Evolutionary conservation across 805 yeast species (phyloP), one percentile per base, ranked within the genome.

Genomic region (Lipomyces anomalus): DNA sequence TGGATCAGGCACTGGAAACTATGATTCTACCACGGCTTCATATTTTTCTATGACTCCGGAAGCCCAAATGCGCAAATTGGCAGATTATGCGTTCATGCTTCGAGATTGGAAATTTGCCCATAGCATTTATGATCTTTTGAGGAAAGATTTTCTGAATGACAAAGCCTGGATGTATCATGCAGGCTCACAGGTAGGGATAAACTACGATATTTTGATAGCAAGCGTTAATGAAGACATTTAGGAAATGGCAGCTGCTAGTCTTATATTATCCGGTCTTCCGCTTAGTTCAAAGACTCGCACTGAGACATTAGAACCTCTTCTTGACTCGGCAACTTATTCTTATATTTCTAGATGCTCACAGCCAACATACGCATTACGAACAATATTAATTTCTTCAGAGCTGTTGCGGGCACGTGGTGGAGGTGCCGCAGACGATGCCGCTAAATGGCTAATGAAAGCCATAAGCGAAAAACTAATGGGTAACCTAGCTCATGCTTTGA

Each of bases 31-130:
- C 3, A 77, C 71, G 35, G 82, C 80, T 20, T 77, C 70, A 55
- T 88, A 87, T 59, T 65, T 75, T 35, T 75, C 78, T 7, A 69
- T 75, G 2, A 70, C 87, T 0, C 73, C 80, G 1, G 96, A 87
- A 56, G 83, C 85, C 60, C 71, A 77, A 35, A 71, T 88, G 22
- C 70, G 97, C 41, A 82, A 84, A 59, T 68, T 90, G 22, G 97
- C 95, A 0, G 98, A 92, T 62, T 86, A 95, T 86, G 79, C 88
- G 4, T 79, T 90, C 58, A 85, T 92, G 79, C 66, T 89, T n/a
- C 76, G 88, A 30, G 96, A 92, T 67, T 90, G 83, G 70, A 80
- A 81, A 61, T 79, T 78, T 47, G 92, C 97, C 2, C 82, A 83
- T 58, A 70, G 84, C 1, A 83, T 87, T 1, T 90, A 90, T 61